Base-by-base conservation (phyloP, 116 monocot genomes). In the Papilionanthe hybrid region DNA sequence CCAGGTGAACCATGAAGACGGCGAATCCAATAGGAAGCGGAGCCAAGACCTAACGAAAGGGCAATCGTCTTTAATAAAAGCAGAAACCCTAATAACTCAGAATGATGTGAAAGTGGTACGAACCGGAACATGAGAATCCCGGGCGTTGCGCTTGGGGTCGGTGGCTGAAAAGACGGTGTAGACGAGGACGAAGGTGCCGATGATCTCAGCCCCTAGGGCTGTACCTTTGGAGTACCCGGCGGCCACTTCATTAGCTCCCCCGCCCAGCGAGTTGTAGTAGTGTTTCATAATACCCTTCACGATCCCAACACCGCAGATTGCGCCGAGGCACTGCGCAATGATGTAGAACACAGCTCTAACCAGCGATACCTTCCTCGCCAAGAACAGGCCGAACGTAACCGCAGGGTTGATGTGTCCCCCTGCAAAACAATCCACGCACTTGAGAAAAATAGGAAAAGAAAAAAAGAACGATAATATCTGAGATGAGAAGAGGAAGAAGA, bases 141-240 rank as follows among this genome's bases (percentile, higher is more conserved):
- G 89, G 58, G 93, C 93, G 56, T 41, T 93, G 79, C 89, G 84
- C 81, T 93, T 93, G 27, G 91, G 86, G 73, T 93, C 93, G 76
- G 93, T 93, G 82, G 93, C 93, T 66, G 93, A 90, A 86, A 93
- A 89, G 79, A 93, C 93, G 79, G 88, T 90, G 93, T 93, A 93
- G 84, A 93, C 93, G 72, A 93, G 93, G 37, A 93, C 80, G 77
- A 93, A 93, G 63, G 93, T 93, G 80, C 93, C 93, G 84, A 93
- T 83, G 84, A 91, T 93, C 84, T 93, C 93, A 0, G 95, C 95
- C 18, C 79, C 93, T 53, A 93, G 87, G 55, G 89, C 89, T 42
- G 86, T 76, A 28, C 86, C 86, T 73, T 76, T 89, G 43, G 83
- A 83, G 89, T 89, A 89, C 7, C 89, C 89, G 1, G n/a, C 5